Evolutionary conservation across 2,329 filamentous ascomycete species (phyloP).

Genomic region (Diaporthe citri): DNA sequence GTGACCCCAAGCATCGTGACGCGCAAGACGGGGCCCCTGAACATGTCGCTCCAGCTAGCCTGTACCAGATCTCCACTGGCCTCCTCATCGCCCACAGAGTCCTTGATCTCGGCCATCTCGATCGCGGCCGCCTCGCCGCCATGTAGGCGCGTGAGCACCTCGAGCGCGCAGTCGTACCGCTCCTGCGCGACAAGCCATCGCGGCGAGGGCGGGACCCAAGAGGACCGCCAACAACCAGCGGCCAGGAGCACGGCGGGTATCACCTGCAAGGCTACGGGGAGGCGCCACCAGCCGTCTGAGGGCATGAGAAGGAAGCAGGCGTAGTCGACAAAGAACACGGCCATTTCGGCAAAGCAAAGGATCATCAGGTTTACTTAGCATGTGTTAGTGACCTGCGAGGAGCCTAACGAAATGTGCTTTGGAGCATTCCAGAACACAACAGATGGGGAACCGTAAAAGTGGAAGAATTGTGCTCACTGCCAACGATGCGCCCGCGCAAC

Average conservation of each 20-base stretch:
- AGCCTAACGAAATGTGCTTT: neutral
- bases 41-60: constrained; percentile 48
- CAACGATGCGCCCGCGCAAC: constrained; percentile 47
- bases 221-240: constrained; percentile 40
- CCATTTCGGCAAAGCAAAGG: constrained; percentile 49
- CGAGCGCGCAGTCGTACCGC: constrained; percentile 42
- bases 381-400: neutral
- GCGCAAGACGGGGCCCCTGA: constrained; percentile 45
- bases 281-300: constrained; percentile 50
- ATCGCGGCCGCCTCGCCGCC: constrained; percentile 38
- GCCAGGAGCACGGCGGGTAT: constrained; percentile 46
- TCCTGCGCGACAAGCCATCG: constrained; percentile 41
- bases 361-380: constrained; percentile 44
- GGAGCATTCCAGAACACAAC: neutral
- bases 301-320: constrained; percentile 45
- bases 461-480: constrained; percentile 28
- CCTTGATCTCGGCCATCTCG: constrained; percentile 60
- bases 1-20: constrained; percentile 48
- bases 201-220: constrained; percentile 41
- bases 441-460: neutral
- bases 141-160: constrained; percentile 42
- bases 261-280: constrained; percentile 45
- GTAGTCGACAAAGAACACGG: constrained; percentile 48
- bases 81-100: constrained; percentile 44
- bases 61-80: constrained; percentile 37